These are phyloP conservation scores for Blastocystis sp. DNA, from an alignment of 352 stramenopile genomes.

Conservation along the genomic window DNA sequence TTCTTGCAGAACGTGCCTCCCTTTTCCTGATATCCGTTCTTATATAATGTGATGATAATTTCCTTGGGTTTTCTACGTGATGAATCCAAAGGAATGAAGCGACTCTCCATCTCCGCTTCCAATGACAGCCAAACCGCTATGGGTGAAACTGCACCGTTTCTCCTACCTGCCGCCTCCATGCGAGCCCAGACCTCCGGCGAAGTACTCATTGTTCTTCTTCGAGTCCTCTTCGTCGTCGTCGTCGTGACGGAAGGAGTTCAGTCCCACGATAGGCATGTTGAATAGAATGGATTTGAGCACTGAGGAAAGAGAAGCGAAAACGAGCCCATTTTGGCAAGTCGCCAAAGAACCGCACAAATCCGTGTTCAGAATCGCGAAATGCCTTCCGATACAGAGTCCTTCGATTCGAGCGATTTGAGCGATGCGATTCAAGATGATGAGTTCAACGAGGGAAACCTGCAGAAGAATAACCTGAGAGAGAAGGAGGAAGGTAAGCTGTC, in stretches of 20 bases:
- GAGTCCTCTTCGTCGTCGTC: not conserved
- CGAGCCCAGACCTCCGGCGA: slow-evolving; percentile 5
- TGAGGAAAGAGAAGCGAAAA: too few relatives aligned
- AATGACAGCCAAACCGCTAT: not conserved
- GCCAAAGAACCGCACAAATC: not conserved
- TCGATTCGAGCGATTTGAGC: not conserved
- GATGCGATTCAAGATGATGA: slow-evolving; percentile 2
- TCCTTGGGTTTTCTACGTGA: not conserved
- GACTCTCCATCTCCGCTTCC: not conserved
- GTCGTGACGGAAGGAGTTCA: not conserved
- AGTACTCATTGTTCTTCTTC: slow-evolving; percentile 28
- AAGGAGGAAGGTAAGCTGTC: not conserved
- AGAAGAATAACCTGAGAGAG: not conserved
- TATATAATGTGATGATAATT: not conserved
- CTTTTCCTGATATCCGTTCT: slow-evolving; percentile 8
- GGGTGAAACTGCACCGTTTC: too few relatives aligned
- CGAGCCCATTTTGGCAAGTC: too few relatives aligned
- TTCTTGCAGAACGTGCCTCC: not conserved
- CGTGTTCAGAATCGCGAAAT: not conserved
- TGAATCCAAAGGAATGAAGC: not conserved
- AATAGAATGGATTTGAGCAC: not conserved
- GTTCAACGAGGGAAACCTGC: not conserved
- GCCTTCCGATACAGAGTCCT: not conserved
- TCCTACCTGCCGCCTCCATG: slow-evolving; percentile 16
- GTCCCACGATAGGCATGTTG: slow-evolving; percentile 16